Percentiles rank a stretch among this genome's conserved stretches.
Conservation (phyloP, 1,284 basidiomycete species). For the Ganoderma multipileum region DNA sequence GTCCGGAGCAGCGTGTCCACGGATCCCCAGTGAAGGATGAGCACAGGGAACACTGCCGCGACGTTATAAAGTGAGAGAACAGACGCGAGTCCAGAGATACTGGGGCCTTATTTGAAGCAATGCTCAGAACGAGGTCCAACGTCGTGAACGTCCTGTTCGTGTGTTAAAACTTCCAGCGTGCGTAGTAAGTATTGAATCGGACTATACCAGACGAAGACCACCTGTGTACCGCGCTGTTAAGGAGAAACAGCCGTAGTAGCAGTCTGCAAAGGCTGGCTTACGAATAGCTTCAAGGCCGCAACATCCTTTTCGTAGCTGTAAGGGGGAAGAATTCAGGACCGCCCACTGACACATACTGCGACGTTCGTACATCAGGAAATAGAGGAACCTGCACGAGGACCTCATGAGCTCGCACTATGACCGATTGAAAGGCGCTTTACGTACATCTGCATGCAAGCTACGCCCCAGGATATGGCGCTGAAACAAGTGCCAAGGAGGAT, state of each 20-base stretch:
- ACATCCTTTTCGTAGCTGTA: conserved; percentile 1
- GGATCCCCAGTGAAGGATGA: conserved; percentile 5
- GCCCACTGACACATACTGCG: neutral
- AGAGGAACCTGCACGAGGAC: neutral
- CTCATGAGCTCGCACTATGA: neutral
- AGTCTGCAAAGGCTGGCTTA: neutral
- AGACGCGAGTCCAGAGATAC: too few species aligned
- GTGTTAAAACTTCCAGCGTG: too few species aligned
- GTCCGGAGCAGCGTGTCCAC: neutral
- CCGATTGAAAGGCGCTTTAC: neutral
- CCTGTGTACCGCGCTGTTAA: neutral
- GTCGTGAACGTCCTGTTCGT: neutral
- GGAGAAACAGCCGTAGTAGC: too few species aligned
- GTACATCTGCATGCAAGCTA: conserved; percentile 7
- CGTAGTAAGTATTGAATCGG: neutral
- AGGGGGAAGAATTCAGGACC: neutral
- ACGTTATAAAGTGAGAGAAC: neutral
- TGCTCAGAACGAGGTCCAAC: neutral
- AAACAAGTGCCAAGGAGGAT: neutral
- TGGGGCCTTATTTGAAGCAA: neutral
- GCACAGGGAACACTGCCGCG: neutral
- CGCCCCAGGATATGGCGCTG: neutral
- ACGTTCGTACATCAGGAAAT: conserved; percentile 2
- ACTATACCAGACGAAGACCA: neutral
- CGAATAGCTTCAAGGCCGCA: neutral